Evolutionary conservation across 2,329 filamentous ascomycete species (phyloP).

Genomic region (Penicillium paneum): DNA sequence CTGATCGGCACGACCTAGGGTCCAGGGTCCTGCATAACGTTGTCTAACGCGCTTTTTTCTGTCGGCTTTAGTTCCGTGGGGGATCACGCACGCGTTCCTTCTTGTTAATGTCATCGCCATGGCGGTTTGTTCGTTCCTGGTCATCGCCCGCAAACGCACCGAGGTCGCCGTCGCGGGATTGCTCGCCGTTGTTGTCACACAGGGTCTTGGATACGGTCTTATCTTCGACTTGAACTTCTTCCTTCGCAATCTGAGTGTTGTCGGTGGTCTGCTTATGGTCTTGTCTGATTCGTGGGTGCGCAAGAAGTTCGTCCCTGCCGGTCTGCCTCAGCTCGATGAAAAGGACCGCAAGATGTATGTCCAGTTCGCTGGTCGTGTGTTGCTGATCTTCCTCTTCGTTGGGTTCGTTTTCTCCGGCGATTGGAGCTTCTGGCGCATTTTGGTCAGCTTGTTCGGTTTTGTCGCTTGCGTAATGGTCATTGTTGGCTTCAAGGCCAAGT

Average conservation of each 20-base stretch:
- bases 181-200: slow-evolving; percentile 83
- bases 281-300: slow-evolving; percentile 96
- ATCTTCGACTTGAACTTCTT: slow-evolving; percentile 99
- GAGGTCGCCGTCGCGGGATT: slow-evolving; percentile 90
- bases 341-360: slow-evolving; percentile 99
- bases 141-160: slow-evolving; percentile 88
- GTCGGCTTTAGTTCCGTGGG: slow-evolving; percentile 66
- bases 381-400: slow-evolving; percentile 95
- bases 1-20: slow-evolving; percentile 6
- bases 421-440: slow-evolving; percentile 84
- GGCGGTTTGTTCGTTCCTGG: slow-evolving; percentile 73
- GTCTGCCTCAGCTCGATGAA: slow-evolving; percentile 89
- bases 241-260: slow-evolving; percentile 95
- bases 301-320: slow-evolving; percentile 95
- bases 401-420: slow-evolving; percentile 94
- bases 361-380: slow-evolving; percentile 90
- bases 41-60: slow-evolving; percentile 18
- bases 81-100: slow-evolving; percentile 89
- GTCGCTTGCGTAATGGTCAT: slow-evolving; percentile 97
- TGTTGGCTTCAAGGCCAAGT: slow-evolving; percentile 99
- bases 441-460: slow-evolving; percentile 80
- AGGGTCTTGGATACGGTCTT: slow-evolving; percentile 93
- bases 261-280: slow-evolving; percentile 96
- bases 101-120: slow-evolving; percentile 87
- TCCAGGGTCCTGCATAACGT: background rate